phyloP scores from a whole-genome alignment of 331 rosid genomes.

The Quercus phellos region DNA sequence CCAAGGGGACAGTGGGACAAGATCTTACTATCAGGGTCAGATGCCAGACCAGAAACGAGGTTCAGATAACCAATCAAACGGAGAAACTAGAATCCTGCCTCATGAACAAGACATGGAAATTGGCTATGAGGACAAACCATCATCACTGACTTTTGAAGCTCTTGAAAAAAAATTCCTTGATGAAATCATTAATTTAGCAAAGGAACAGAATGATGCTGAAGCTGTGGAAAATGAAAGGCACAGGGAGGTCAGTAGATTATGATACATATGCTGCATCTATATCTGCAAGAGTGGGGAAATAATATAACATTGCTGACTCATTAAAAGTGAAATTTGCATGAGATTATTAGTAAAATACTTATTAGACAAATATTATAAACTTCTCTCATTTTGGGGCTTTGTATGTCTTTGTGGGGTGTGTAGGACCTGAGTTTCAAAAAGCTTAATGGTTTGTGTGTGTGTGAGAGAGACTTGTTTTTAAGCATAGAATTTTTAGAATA shows the following conservation, averaged over 20 bases:
- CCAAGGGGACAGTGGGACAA: conserved; percentile 9
- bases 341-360: not conserved
- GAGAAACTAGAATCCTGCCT: conserved; percentile 8
- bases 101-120: conserved; percentile 31
- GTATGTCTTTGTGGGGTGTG: too few species aligned
- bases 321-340: not conserved
- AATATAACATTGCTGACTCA: not conserved
- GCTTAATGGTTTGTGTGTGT: too few species aligned
- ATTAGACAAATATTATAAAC: not conserved
- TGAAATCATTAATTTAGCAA: conserved; percentile 22
- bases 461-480: too few species aligned
- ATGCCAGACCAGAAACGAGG: not conserved
- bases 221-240: conserved; percentile 26
- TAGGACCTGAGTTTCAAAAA: too few species aligned
- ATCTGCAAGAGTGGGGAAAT: not conserved
- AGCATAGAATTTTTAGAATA: too few species aligned
- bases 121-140: conserved; percentile 28
- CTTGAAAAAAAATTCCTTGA: conserved; percentile 26
- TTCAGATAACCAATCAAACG: conserved; percentile 2
- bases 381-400: too few species aligned
- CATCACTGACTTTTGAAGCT: conserved; percentile 21
- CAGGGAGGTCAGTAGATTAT: conserved; percentile 16
- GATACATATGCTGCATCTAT: not conserved
- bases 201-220: conserved; percentile 27
- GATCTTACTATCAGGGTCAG: conserved; percentile 17